phyloP scores from a whole-genome alignment of 2,329 filamentous ascomycete species.

The Colletotrichum somersetense region DNA sequence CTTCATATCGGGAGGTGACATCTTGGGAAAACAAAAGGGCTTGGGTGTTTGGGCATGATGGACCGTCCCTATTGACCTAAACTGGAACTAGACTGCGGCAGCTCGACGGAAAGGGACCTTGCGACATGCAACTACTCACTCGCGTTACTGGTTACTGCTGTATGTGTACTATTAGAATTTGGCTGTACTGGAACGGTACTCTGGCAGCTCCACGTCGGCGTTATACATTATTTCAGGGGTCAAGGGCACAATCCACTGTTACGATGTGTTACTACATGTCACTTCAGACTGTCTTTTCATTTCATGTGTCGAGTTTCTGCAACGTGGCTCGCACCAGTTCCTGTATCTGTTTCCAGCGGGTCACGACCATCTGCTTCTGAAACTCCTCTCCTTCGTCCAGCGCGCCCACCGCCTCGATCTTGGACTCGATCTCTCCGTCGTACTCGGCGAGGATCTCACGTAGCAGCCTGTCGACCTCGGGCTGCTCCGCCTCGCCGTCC shows the following conservation, averaged over 20 bases:
- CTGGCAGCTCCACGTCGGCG: slow-evolving; percentile 23
- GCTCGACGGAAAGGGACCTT: slow-evolving; percentile 8
- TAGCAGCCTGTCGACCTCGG: slow-evolving; percentile 53
- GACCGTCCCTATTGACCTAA: neutral
- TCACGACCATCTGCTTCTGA: slow-evolving; percentile 55
- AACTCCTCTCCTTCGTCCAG: slow-evolving; percentile 49
- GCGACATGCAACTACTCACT: neutral
- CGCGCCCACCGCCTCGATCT: slow-evolving; percentile 47
- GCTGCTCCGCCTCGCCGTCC: slow-evolving; percentile 59
- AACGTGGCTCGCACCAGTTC: slow-evolving; percentile 54
- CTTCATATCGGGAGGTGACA: neutral
- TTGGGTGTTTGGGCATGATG: neutral
- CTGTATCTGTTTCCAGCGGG: slow-evolving; percentile 59
- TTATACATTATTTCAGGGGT: slow-evolving; percentile 27
- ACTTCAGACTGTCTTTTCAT: neutral
- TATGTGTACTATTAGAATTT: slow-evolving; percentile 39
- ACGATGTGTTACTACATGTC: slow-evolving; percentile 2
- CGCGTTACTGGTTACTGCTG: slow-evolving; percentile 6
- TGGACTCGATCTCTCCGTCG: slow-evolving; percentile 49
- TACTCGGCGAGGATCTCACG: slow-evolving; percentile 54
- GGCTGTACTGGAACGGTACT: slow-evolving; percentile 10
- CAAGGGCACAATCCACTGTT: slow-evolving; percentile 10
- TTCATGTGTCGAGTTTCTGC: slow-evolving; percentile 42
- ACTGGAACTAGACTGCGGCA: neutral
- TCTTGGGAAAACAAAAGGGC: neutral